Percentiles rank a stretch among this genome's conserved stretches.
Conservation (phyloP, 169 alveolate species). For the Eimeria nieschulzi region DNA sequence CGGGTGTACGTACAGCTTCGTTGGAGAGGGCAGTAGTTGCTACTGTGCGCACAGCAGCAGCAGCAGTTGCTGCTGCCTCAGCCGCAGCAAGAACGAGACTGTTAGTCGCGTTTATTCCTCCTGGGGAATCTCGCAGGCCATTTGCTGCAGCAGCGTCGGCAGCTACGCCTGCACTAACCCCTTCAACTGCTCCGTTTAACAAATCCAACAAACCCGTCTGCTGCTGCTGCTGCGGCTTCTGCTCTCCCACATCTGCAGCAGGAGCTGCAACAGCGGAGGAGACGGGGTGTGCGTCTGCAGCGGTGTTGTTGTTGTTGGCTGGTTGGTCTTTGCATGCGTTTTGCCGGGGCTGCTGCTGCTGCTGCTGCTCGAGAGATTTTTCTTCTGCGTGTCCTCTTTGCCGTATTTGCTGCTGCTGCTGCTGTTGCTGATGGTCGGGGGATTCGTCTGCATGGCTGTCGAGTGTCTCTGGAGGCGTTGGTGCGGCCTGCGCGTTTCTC, state of each 20-base stretch:
- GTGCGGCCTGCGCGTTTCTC: slow-evolving; percentile 41
- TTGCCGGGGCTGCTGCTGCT: slow-evolving; percentile 20
- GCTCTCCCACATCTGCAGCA: slow-evolving; percentile 14
- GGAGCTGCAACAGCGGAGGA: not conserved
- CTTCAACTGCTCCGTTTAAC: no score
- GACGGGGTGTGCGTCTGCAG: not conserved
- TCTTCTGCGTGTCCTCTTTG: not conserved
- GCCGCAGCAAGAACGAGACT: slow-evolving; percentile 59
- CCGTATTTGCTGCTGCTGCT: not conserved
- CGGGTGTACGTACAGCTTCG: slow-evolving; percentile 3
- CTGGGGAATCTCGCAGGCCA: not conserved
- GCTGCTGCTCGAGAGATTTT: not conserved
- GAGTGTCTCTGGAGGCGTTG: slow-evolving; percentile 46
- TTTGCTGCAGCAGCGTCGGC: not conserved
- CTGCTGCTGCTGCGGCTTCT: not conserved
- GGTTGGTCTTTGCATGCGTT: not conserved
- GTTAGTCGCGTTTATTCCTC: not conserved
- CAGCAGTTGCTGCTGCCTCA: slow-evolving; percentile 62
- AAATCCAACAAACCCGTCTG: not conserved
- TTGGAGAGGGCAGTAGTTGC: slow-evolving; percentile 42
- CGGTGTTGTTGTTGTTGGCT: not conserved
- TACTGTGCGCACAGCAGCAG: slow-evolving; percentile 65
- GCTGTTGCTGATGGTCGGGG: slow-evolving; percentile 41
- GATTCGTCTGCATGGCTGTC: slow-evolving; percentile 63
- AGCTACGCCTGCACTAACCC: not conserved